Conservation (phyloP, 1,139 yeast species). For the Saccharomyces uvarum region DNA sequence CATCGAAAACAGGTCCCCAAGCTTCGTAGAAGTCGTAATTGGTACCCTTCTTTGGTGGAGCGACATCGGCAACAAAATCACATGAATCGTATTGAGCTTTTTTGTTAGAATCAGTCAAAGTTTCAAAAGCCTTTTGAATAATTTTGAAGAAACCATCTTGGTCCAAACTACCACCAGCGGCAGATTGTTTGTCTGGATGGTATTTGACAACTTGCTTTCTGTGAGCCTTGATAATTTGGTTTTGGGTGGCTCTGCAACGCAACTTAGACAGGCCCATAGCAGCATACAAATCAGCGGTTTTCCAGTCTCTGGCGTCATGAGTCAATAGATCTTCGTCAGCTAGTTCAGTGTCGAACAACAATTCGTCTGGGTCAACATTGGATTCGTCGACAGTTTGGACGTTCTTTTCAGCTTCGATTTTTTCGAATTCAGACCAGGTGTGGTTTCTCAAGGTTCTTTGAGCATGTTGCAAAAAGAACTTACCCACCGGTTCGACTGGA, state of each 20-base stretch:
- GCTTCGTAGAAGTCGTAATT: constrained; percentile 77
- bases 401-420: constrained; percentile 85
- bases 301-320: constrained; percentile 98
- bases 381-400: constrained; percentile 62
- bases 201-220: constrained; percentile 94
- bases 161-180: constrained; percentile 70
- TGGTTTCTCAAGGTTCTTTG: constrained; percentile 93
- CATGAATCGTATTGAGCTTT: constrained; percentile 94
- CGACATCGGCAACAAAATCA: constrained; percentile 78
- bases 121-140: constrained; percentile 92
- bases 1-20: constrained; percentile 86
- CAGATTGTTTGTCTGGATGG: constrained; percentile 93
- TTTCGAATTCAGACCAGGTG: constrained; percentile 96
- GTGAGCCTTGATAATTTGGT: constrained; percentile 92
- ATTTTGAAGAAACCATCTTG: constrained; percentile 98
- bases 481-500: constrained; percentile 94
- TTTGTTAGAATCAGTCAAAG: constrained; percentile 74
- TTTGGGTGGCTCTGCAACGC: constrained; percentile 86
- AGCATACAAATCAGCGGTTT: constrained; percentile 89
- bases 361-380: constrained; percentile 64
- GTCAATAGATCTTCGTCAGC: constrained; percentile 57
- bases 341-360: constrained; percentile 73
- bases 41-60: constrained; percentile 62
- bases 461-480: constrained; percentile 92
- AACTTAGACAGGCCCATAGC: constrained; percentile 89